Conservation (phyloP, 805 yeast genomes). For the Lachancea sp. region DNA sequence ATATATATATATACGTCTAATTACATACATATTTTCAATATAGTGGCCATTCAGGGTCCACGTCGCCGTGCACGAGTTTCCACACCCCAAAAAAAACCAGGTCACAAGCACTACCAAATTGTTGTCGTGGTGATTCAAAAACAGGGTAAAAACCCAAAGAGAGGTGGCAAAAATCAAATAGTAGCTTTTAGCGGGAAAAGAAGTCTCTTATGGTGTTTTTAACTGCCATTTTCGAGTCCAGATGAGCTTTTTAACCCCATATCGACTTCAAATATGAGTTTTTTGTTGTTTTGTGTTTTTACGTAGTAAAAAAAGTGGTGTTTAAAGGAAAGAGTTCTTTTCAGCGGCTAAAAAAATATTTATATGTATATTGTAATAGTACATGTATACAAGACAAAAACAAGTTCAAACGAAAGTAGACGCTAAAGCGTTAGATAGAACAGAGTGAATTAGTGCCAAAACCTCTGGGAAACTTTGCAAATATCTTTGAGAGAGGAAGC, state of each 20-base stretch:
- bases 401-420: background rate
- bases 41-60: background rate
- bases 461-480: no score
- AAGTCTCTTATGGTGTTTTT: background rate
- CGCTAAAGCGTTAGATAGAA: no score
- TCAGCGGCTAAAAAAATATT: constrained; percentile 1
- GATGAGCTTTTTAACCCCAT: background rate
- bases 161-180: no score
- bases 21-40: background rate
- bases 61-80: background rate
- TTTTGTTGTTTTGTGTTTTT: background rate
- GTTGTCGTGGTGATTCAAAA: no score
- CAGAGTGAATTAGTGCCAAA: no score
- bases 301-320: background rate
- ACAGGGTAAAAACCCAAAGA: no score
- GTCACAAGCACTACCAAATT: background rate
- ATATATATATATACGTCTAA: no score
- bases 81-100: background rate
- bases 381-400: background rate
- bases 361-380: background rate
- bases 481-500: no score
- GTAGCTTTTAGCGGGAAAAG: background rate
- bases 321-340: background rate
- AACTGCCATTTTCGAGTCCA: background rate
- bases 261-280: no score